Conservation (phyloP, 2,329 filamentous ascomycete genomes). For the Paecilomyces dactylethromorphus region DNA sequence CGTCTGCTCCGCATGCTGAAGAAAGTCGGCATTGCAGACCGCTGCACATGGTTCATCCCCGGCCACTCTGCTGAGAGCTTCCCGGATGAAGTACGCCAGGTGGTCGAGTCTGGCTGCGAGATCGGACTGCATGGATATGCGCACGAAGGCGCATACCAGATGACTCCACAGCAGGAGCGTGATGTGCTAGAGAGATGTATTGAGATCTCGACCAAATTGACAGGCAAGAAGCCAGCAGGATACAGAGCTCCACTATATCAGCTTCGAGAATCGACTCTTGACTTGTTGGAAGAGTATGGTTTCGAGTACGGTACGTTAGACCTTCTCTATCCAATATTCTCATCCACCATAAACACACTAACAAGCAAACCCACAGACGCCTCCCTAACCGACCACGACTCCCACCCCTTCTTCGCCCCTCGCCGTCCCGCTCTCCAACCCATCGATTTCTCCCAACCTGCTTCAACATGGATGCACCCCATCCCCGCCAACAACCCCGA, state of each 20-base stretch:
- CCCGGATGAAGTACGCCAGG: constrained; percentile 43
- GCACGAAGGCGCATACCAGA: constrained; percentile 64
- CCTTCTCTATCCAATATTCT: not conserved
- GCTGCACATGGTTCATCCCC: constrained; percentile 55
- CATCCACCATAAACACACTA: not conserved
- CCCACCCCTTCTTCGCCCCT: constrained; percentile 34
- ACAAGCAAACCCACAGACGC: constrained; percentile 21
- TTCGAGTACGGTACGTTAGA: constrained; percentile 32
- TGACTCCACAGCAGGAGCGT: constrained; percentile 66
- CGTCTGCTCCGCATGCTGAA: constrained; percentile 50
- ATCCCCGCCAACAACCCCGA: constrained; percentile 16
- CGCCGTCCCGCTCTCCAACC: constrained; percentile 26
- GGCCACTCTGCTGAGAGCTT: constrained; percentile 56
- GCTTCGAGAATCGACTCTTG: constrained; percentile 32
- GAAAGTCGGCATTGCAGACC: constrained; percentile 45
- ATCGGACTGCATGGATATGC: constrained; percentile 55
- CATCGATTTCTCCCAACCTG: constrained; percentile 37
- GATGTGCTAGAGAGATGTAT: constrained; percentile 71
- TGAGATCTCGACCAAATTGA: constrained; percentile 63
- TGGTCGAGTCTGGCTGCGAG: constrained; percentile 48
- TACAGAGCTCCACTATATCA: constrained; percentile 34
- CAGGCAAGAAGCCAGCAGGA: constrained; percentile 57
- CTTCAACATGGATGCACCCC: constrained; percentile 41
- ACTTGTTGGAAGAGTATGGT: constrained; percentile 34
- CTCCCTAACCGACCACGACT: constrained; percentile 38